Evolutionary conservation across 75 land plant genomes (phyloP).

Genomic region (Cunninghamia lanceolata): DNA sequence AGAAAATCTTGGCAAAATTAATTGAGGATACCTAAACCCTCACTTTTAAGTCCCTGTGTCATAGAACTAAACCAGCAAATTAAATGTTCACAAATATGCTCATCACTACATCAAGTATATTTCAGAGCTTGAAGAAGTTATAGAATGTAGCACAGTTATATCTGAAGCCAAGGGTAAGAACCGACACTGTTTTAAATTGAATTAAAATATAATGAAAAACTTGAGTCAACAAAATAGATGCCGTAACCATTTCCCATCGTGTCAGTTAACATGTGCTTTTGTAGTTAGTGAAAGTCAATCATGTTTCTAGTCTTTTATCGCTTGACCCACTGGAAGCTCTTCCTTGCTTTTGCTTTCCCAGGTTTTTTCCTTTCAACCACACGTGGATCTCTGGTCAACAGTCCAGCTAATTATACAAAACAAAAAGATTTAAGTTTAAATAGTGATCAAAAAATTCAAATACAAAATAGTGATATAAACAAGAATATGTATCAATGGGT

Average conservation of each 20-base stretch:
- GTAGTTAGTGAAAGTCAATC: not conserved
- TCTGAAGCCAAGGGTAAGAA: not conserved
- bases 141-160: not conserved
- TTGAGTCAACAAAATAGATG: not conserved
- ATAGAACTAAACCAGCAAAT: not conserved
- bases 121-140: not conserved
- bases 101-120: not conserved
- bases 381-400: slow-evolving; percentile 89
- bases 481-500: not conserved
- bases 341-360: slow-evolving; percentile 97
- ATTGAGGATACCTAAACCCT: not conserved
- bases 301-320: slow-evolving; percentile 38
- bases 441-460: slow-evolving; percentile 6
- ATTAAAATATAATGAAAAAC: not conserved
- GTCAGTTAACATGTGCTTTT: not conserved
- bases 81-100: not conserved
- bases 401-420: slow-evolving; percentile 55
- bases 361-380: slow-evolving; percentile 97
- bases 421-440: slow-evolving; percentile 2
- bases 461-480: not conserved
- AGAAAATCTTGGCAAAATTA: not conserved
- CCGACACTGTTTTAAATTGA: not conserved
- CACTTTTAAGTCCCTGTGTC: not conserved
- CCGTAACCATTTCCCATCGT: not conserved
- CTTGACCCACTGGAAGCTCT: slow-evolving; percentile 99